These are phyloP conservation scores for Amylostereum chailletii DNA, from an alignment of 1,284 basidiomycete species.

Conservation along the genomic window DNA sequence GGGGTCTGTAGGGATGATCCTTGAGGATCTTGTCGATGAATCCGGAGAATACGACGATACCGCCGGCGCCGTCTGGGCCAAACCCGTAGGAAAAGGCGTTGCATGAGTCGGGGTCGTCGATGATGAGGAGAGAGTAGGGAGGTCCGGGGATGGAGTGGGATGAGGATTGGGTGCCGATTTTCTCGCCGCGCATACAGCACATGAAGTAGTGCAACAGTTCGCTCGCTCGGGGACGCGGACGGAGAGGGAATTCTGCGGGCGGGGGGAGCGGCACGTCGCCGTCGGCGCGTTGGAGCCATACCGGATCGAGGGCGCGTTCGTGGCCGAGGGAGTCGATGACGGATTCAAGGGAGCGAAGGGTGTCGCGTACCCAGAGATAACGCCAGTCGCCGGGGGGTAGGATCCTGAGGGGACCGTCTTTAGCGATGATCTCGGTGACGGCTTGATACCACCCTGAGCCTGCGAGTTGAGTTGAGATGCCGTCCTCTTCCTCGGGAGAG, in stretches of 20 bases:
- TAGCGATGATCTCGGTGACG: constrained; percentile 68
- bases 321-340: constrained; percentile 57
- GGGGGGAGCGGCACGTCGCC: constrained; percentile 58
- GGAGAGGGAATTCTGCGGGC: constrained; percentile 62
- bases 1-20: constrained; percentile 18
- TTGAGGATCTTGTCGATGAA: constrained; percentile 76
- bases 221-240: constrained; percentile 60
- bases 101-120: constrained; percentile 67
- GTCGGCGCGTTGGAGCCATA: constrained; percentile 45
- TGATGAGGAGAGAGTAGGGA: constrained; percentile 79
- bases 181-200: constrained; percentile 31
- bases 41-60: constrained; percentile 84
- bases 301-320: constrained; percentile 42
- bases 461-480: constrained; percentile 67
- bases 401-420: constrained; percentile 54
- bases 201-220: constrained; percentile 51
- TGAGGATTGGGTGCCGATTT: constrained; percentile 21
- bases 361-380: constrained; percentile 71
- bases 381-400: constrained; percentile 77
- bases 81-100: constrained; percentile 93
- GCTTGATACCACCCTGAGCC: constrained; percentile 81
- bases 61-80: constrained; percentile 81
- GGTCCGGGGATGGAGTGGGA: constrained; percentile 67
- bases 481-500: constrained; percentile 85
- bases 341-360: constrained; percentile 64